phyloP scores from a whole-genome alignment of 1,284 basidiomycete genomes.

The Irpex sp. region DNA sequence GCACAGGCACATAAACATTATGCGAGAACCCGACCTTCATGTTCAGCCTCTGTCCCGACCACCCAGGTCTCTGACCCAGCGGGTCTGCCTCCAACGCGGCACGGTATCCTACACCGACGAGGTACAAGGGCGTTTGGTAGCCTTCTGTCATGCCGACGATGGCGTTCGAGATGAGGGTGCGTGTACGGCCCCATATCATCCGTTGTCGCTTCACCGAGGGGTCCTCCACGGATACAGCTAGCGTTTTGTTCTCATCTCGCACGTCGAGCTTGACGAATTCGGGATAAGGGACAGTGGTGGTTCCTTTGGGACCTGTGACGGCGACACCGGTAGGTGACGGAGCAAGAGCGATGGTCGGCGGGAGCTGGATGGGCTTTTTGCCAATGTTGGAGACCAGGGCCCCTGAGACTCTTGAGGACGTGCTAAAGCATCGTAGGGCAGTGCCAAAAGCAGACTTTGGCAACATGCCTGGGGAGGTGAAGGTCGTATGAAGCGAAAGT shows the following conservation, averaged over 20 bases:
- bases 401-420: conserved; percentile 16
- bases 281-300: conserved; percentile 62
- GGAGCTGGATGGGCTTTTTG: conserved; percentile 70
- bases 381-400: conserved; percentile 71
- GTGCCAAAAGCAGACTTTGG: conserved; percentile 20
- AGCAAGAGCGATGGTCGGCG: conserved; percentile 59
- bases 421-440: conserved; percentile 23
- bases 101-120: conserved; percentile 96
- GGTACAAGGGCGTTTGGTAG: conserved; percentile 75
- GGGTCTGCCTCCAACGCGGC: conserved; percentile 85
- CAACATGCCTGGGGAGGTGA: conserved; percentile 23
- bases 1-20: conserved; percentile 79
- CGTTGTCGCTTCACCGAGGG: conserved; percentile 71
- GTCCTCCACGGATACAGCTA: conserved; percentile 69
- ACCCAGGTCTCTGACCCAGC: conserved; percentile 49
- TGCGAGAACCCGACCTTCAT: conserved; percentile 94
- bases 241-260: conserved; percentile 35
- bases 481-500: not conserved
- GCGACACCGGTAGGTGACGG: conserved; percentile 47
- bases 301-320: conserved; percentile 75
- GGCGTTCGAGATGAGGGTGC: conserved; percentile 87
- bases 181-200: conserved; percentile 90
- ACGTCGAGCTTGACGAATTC: conserved; percentile 64
- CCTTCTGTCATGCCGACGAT: conserved; percentile 87
- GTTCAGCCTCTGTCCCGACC: conserved; percentile 63